Evolutionary conservation across 495 filamentous ascomycete species (phyloP), one percentile per base, ranked within the genome.

Genomic region (Penicillium daleae): DNA sequence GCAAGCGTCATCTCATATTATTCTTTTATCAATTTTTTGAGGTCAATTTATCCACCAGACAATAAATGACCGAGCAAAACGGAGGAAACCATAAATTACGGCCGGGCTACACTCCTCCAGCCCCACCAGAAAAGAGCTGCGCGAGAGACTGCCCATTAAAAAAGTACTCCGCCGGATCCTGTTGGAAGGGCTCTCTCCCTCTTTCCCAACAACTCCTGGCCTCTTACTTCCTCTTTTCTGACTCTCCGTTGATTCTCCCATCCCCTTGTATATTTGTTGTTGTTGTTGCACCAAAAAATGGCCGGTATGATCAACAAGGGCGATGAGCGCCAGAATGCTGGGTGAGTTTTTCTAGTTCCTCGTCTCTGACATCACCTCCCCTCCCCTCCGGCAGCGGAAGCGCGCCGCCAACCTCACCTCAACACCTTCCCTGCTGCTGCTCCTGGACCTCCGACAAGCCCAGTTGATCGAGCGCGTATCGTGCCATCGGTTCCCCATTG

Each of bases 271-370:
- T 66, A 52, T 52, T 52, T n/a, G 35, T 35, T 62, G 52, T 46
- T 60, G 52, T 46, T 61, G 60, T 61, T 60, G 66, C 39, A 59
- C 60, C 66, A 52, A 71, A 80, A 72, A 90, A 90, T 90, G 88
- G 76, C 87, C 54, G 82, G 84, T 76, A 86, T 86, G 40, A 80
- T 89, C 71, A 83, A 87, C 65, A 83, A 86, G 69, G 74, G 81
- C 44, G 85, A 89, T 63, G 85, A 85, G 59, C 79, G 82, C 65
- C 76, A 80, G 59, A 84, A 79, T 74, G 83, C 86, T 80, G 86
- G 86, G 89, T 91, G 75, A 85, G 88, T 88, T 57, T 64, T 44
- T 65, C 66, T 58, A 52, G 29, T 65, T 53, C 59, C 50, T 70
- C 57, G 60, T 73, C 73, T 75, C 76, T 81, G 76, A 81, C 79